phyloP scores from a whole-genome alignment of 2,329 filamentous ascomycete genomes.

The Clonostachys byssicola region DNA sequence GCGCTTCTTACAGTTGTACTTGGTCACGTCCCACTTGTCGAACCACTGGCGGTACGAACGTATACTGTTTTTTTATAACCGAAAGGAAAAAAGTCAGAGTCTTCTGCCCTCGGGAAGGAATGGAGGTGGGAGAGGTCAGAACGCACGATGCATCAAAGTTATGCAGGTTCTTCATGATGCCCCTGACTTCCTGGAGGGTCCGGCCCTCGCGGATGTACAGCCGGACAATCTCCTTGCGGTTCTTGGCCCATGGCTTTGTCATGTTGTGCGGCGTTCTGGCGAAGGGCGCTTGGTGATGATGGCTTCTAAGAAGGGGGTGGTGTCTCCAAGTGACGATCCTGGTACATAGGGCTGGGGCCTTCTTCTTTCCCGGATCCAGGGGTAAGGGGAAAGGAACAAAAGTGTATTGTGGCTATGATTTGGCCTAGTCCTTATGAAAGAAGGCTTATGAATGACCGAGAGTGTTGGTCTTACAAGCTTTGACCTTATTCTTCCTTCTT shows the following conservation, averaged over 20 bases:
- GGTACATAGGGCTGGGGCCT: background rate
- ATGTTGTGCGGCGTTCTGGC: slow-evolving; percentile 18
- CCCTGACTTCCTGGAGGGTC: slow-evolving; percentile 33
- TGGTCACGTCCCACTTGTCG: slow-evolving; percentile 37
- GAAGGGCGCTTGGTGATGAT: too few relatives aligned
- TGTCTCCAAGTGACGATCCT: background rate
- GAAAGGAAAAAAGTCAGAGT: background rate
- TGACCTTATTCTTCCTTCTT: too few relatives aligned
- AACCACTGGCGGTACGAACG: slow-evolving; percentile 45
- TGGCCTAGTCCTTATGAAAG: too few relatives aligned
- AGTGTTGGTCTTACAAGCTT: too few relatives aligned
- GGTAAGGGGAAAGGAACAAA: too few relatives aligned
- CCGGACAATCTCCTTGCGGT: slow-evolving; percentile 25
- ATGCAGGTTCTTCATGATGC: slow-evolving; percentile 30
- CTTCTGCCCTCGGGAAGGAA: background rate
- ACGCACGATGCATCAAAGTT: slow-evolving; percentile 36
- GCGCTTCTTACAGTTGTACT: slow-evolving; percentile 38
- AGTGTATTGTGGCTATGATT: too few relatives aligned
- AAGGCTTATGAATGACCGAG: too few relatives aligned
- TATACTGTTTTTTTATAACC: slow-evolving; percentile 12
- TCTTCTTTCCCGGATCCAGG: background rate
- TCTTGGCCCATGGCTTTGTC: slow-evolving; percentile 37
- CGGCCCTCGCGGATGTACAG: slow-evolving; percentile 33
- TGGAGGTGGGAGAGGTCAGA: background rate
- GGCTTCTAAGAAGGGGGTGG: too few relatives aligned